Conservation (phyloP, 1,139 yeast genomes). For the Suhomyces maxii region DNA sequence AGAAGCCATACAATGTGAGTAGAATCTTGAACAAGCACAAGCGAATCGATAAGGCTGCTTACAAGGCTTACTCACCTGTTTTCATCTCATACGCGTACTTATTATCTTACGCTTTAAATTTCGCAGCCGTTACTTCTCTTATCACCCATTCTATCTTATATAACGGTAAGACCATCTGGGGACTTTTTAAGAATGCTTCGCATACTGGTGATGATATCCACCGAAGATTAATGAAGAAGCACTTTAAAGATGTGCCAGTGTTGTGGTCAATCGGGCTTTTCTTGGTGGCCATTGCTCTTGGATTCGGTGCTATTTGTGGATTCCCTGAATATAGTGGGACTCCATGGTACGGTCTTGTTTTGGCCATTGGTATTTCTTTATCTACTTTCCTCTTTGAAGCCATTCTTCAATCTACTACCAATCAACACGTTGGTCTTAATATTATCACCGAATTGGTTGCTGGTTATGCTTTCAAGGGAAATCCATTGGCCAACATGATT, state of each 20-base stretch:
- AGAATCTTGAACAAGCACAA: constrained; percentile 19
- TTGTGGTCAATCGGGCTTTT: constrained; percentile 40
- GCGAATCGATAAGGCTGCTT: constrained; percentile 23
- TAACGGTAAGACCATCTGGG: constrained; percentile 39
- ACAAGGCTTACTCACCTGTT: constrained; percentile 34
- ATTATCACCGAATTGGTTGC: constrained; percentile 36
- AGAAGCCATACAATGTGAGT: constrained; percentile 41
- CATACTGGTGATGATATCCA: constrained; percentile 42
- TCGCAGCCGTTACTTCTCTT: constrained; percentile 42
- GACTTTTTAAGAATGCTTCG: constrained; percentile 24
- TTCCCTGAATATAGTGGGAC: constrained; percentile 26
- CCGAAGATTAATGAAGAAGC: constrained; percentile 33
- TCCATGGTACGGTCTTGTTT: constrained; percentile 37
- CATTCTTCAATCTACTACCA: constrained; percentile 36
- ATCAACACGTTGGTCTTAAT: constrained; percentile 40
- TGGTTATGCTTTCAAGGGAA: constrained; percentile 34
- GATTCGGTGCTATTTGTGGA: constrained; percentile 30
- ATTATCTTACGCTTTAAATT: constrained; percentile 39
- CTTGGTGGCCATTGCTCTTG: constrained; percentile 28
- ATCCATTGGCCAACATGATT: constrained; percentile 35
- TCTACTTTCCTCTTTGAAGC: constrained; percentile 38
- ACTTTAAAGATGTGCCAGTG: constrained; percentile 38
- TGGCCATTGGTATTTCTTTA: constrained; percentile 32
- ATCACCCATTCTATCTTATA: constrained; percentile 38
- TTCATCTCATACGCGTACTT: constrained; percentile 40